phyloP scores from a whole-genome alignment of 495 filamentous ascomycete genomes.

The Wilcoxina mikolae region DNA sequence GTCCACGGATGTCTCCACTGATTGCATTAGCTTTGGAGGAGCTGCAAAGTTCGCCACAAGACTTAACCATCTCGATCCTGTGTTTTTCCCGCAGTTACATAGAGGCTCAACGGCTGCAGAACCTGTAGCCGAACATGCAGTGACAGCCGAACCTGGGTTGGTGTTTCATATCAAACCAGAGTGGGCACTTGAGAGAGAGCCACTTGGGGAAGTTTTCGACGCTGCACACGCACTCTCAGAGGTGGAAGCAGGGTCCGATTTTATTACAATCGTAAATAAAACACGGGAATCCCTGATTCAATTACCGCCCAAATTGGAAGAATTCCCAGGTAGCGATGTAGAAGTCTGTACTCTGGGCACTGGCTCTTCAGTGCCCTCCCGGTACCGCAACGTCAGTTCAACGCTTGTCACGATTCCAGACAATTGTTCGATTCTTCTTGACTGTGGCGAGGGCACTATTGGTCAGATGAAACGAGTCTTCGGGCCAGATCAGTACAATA shows the following conservation, averaged over 20 bases:
- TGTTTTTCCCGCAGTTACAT: slow-evolving; percentile 49
- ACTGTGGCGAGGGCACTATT: slow-evolving; percentile 84
- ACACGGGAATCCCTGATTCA: slow-evolving; percentile 34
- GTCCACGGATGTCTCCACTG: slow-evolving; percentile 53
- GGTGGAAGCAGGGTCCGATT: slow-evolving; percentile 24
- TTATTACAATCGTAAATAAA: slow-evolving; percentile 35
- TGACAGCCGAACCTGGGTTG: slow-evolving; percentile 29
- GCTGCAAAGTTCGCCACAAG: slow-evolving; percentile 46
- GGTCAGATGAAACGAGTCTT: slow-evolving; percentile 76
- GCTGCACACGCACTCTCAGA: slow-evolving; percentile 32
- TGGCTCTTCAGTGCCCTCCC: slow-evolving; percentile 73
- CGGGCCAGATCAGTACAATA: slow-evolving; percentile 43
- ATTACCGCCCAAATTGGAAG: slow-evolving; percentile 32
- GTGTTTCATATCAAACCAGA: slow-evolving; percentile 51
- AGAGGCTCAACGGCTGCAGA: slow-evolving; percentile 35
- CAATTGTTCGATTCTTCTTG: slow-evolving; percentile 68
- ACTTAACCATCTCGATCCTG: slow-evolving; percentile 51
- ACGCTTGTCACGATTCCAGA: slow-evolving; percentile 75
- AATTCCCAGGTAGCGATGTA: slow-evolving; percentile 52
- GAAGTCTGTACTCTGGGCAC: slow-evolving; percentile 83
- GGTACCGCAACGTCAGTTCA: slow-evolving; percentile 80
- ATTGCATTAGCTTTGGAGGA: slow-evolving; percentile 52
- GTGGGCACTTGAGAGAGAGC: slow-evolving; percentile 37
- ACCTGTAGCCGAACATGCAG: slow-evolving; percentile 11
- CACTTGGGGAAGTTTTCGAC: slow-evolving; percentile 36